Evolutionary conservation across 1,284 basidiomycete genomes (phyloP), one percentile per base, ranked within the genome.

Genomic region (Albatrellus sp.): DNA sequence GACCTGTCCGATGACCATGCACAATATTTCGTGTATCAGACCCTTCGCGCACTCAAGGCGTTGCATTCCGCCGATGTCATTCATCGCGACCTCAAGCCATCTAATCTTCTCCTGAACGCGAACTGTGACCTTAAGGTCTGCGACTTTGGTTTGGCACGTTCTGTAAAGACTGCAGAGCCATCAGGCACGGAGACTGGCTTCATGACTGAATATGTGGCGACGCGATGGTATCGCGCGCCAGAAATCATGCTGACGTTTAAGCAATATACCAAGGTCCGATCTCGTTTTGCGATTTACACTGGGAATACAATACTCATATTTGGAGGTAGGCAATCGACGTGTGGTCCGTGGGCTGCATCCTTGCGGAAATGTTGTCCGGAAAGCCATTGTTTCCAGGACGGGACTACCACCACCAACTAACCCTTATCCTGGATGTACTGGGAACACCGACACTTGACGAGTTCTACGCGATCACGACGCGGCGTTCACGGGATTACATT

Each of bases 241-340:
- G 91, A 94, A 61, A 91, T 94, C 64, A 94, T 96, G 92, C 72
- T 96, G 47, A 93, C 90, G 2, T 94, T 96, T 70, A 90, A 92
- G 60, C 87, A 92, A 63, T 96, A 96, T 66, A 92, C 90, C 46
- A 92, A 92, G 67, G 87, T 84, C 35, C 52, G 63, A 29, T 44
- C 35, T 40, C 40, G 17, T 45, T 30, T 32, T 14, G 19, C 6
- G 20, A 40, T 30, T 7, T 40, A n/a, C 28, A n/a, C n/a, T 40
- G 42, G 39, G 37, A 46, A 42, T 55, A 52, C 53, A 55, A 47
- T 53, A 52, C 48, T 50, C 53, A 41, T 48, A 51, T 46, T 58
- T 33, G 54, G 57, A 44, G 53, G 40, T 48, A 85, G 80, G 82
- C 89, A 28, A 91, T 93, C 55, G 90, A 92, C 55, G 77, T 93